Evolutionary conservation across 352 stramenopile species (phyloP).

Genomic region (Thalassiosira mediterranea): DNA sequence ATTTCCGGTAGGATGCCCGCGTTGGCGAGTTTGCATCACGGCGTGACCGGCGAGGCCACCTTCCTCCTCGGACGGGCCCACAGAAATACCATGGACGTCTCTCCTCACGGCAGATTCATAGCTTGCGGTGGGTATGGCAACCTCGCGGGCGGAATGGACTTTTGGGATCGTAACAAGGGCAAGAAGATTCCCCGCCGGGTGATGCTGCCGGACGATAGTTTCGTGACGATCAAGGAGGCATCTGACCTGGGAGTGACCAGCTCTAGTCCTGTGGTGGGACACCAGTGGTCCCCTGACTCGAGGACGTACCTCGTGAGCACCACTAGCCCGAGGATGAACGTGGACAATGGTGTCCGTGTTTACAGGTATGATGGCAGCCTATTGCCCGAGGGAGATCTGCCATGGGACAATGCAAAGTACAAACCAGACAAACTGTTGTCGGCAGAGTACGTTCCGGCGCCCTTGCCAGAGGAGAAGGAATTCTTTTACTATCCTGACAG

Average conservation of each 20-base stretch:
- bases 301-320: conserved; percentile 92
- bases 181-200: conserved; percentile 88
- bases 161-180: conserved; percentile 92
- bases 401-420: conserved; percentile 78
- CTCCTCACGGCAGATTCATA: conserved; percentile 95
- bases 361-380: conserved; percentile 95
- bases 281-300: conserved; percentile 93
- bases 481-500: conserved; percentile 76
- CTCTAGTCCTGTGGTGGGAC: conserved; percentile 74
- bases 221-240: conserved; percentile 45
- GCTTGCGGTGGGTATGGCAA: conserved; percentile 92
- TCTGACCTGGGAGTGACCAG: conserved; percentile 35
- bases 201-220: conserved; percentile 6
- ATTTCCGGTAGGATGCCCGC: conserved; percentile 94
- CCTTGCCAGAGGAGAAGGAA: conserved; percentile 20
- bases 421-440: conserved; percentile 65
- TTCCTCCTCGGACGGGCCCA: conserved; percentile 96
- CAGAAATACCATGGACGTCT: conserved; percentile 95
- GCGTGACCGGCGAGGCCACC: conserved; percentile 89
- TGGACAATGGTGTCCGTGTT: conserved; percentile 97
- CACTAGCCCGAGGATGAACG: conserved; percentile 96
- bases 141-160: conserved; percentile 89
- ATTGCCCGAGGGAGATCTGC: conserved; percentile 56
- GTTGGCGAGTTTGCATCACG: conserved; percentile 95
- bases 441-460: conserved; percentile 68